Evolutionary conservation across 2,329 filamentous ascomycete species (phyloP).

Genomic region (Phoma sp.): DNA sequence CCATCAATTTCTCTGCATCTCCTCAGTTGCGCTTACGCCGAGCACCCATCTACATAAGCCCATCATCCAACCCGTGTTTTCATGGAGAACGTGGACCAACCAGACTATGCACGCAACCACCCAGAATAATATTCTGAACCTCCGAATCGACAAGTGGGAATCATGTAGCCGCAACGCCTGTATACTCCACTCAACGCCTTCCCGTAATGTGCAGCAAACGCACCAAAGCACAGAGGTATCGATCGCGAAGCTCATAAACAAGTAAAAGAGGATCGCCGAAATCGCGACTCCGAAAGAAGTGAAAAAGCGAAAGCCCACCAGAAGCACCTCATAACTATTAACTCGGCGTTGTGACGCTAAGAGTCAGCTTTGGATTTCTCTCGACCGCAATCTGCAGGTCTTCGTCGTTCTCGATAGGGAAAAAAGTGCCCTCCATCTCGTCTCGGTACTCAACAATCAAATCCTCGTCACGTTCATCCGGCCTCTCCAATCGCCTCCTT

Average conservation of each 20-base stretch:
- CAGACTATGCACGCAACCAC: slow-evolving; percentile 12
- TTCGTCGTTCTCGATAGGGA: slow-evolving; percentile 76
- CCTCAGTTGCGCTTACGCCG: slow-evolving; percentile 8
- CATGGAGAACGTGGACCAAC: slow-evolving; percentile 2
- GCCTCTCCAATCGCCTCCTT: slow-evolving; percentile 72
- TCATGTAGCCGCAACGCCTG: slow-evolving; percentile 16
- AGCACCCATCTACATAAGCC: slow-evolving; percentile 7
- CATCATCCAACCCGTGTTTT: slow-evolving; percentile 8
- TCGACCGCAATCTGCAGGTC: slow-evolving; percentile 82
- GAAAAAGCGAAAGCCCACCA: not conserved
- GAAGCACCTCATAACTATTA: slow-evolving; percentile 12
- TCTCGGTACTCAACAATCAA: slow-evolving; percentile 86
- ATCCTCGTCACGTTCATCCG: slow-evolving; percentile 63
- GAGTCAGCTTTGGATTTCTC: slow-evolving; percentile 84
- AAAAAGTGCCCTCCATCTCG: slow-evolving; percentile 76
- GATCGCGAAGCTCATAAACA: slow-evolving; percentile 15
- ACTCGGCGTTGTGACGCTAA: slow-evolving; percentile 54
- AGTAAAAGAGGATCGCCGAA: slow-evolving; percentile 1
- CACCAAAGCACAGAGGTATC: slow-evolving; percentile 21
- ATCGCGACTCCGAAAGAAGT: slow-evolving; percentile 4
- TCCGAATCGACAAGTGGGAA: slow-evolving; percentile 14
- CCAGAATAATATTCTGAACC: slow-evolving; percentile 8
- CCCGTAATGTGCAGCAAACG: slow-evolving; percentile 13
- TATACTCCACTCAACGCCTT: slow-evolving; percentile 11
- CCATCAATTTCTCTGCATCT: slow-evolving; percentile 9